Evolutionary conservation across 2,329 filamentous ascomycete genomes (phyloP).

Genomic region (Thermomyces lanuginosus): DNA sequence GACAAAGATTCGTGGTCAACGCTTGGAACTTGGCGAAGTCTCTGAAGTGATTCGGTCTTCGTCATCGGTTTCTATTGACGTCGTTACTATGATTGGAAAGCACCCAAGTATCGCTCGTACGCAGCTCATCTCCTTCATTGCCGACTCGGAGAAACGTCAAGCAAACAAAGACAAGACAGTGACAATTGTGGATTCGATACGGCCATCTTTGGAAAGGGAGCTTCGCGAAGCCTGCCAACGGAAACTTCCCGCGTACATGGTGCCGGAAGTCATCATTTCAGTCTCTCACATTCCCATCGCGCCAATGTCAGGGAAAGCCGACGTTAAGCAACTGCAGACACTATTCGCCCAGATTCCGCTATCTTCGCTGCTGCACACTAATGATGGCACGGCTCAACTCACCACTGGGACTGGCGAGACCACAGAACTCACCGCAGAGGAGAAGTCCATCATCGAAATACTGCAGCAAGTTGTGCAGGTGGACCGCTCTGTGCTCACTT

Average conservation of each 20-base stretch:
- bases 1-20: slow-evolving; percentile 27
- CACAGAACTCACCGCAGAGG: too few relatives aligned
- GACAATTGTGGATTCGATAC: slow-evolving; percentile 9
- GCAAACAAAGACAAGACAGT: slow-evolving; percentile 6
- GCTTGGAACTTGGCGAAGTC: slow-evolving; percentile 26
- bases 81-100: slow-evolving; percentile 15
- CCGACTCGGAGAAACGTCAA: slow-evolving; percentile 7
- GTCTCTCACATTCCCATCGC: slow-evolving; percentile 8
- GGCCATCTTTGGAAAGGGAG: slow-evolving; percentile 9
- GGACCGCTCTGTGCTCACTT: slow-evolving; percentile 9
- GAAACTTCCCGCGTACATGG: slow-evolving; percentile 7
- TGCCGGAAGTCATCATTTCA: slow-evolving; percentile 1
- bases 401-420: too few relatives aligned
- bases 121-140: slow-evolving; percentile 17
- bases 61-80: slow-evolving; percentile 10
- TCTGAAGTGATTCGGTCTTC: slow-evolving; percentile 16
- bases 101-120: slow-evolving; percentile 13
- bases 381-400: slow-evolving; percentile 7
- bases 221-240: slow-evolving; percentile 13
- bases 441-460: slow-evolving; percentile 12
- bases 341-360: slow-evolving; percentile 15
- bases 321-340: slow-evolving; percentile 15
- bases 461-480: slow-evolving; percentile 10
- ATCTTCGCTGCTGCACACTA: slow-evolving; percentile 10
- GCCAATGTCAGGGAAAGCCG: slow-evolving; percentile 18